Evolutionary conservation across 1,284 basidiomycete genomes (phyloP), one percentile per base, ranked within the genome.

Genomic region (Trametes versicolor): DNA sequence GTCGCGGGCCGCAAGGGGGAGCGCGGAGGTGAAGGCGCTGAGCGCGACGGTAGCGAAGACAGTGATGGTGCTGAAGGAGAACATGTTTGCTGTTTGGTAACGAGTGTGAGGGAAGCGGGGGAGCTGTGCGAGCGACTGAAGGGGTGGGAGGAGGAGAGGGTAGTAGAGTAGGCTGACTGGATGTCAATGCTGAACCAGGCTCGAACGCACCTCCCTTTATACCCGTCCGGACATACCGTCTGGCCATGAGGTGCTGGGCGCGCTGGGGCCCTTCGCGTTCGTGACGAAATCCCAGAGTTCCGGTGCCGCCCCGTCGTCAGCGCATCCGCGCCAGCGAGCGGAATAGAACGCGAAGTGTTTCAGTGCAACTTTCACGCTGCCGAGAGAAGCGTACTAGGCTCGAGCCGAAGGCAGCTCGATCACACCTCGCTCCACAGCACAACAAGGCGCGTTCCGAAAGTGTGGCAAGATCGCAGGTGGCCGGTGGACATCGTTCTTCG

Each of bases 21-120:
- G 64, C 27, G 74, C 73, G 57, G 70, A 70, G 54, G 73, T 61
- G 60, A 75, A 23, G 48, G 78, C 67, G 64, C 72, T 67, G 67
- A 84, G 75, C 56, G 81, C 78, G 58, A 80, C 72, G 63, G 78
- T 70, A 62, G 81, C 75, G 71, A 81, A 58, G 75, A 78, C 61
- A 69, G 78, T 73, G 70, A 81, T 60, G 70, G 75, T 72, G 72
- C 71, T 75, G 77, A 85, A 82, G 68, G 82, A 82, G 76, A 75
- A 79, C 84, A 85, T 85, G 34, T 6, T 36, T 32, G 48, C 10
- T 50, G 15, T 75, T 65, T 48, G 56, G 32, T 45, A 61, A 64
- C 12, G 62, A 64, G 53, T 54, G 67, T 69, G 58, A n/a, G 60
- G 65, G 21, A 39, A 8, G 74, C 73, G 63, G 74, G 83, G 80